These are phyloP conservation scores for Hawksworthiomyces lignivorus DNA, from an alignment of 2,329 filamentous ascomycete genomes.

Conservation along the genomic window DNA sequence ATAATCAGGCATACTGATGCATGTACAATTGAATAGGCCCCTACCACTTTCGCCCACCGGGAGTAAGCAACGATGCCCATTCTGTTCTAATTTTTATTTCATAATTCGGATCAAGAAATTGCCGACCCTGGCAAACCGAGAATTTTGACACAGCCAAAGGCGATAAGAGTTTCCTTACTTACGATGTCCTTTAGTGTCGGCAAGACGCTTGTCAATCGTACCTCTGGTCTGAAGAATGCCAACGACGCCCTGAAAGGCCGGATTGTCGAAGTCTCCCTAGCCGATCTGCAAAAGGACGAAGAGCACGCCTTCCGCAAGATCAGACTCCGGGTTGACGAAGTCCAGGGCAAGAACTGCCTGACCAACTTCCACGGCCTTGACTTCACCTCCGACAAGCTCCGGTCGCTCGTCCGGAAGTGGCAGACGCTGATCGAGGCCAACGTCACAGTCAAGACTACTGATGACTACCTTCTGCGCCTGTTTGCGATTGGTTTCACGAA, in stretches of 20 bases:
- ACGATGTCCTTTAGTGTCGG: slow-evolving; percentile 64
- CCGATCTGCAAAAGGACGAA: slow-evolving; percentile 99
- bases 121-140: too few species aligned
- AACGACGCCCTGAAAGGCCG: slow-evolving; percentile 98
- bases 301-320: slow-evolving; percentile 99
- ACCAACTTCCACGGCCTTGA: slow-evolving; percentile 99
- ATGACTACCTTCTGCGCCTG: slow-evolving; percentile 98
- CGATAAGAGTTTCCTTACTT: slow-evolving; percentile 20
- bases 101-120: too few species aligned
- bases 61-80: too few species aligned
- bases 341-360: slow-evolving; percentile 99
- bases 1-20: too few species aligned
- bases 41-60: slow-evolving; percentile 89
- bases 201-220: slow-evolving; percentile 99
- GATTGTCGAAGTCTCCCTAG: slow-evolving; percentile 97
- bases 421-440: slow-evolving; percentile 99
- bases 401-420: slow-evolving; percentile 99
- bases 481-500: slow-evolving; percentile 99
- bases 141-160: too few species aligned
- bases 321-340: slow-evolving; percentile 96
- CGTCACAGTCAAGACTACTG: slow-evolving; percentile 98
- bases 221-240: slow-evolving; percentile 99
- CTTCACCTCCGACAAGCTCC: slow-evolving; percentile 99
- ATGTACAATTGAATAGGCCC: slow-evolving; percentile 51
- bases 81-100: too few species aligned